Percentiles rank a stretch among this genome's conserved stretches.
Evolutionary conservation across 1,284 basidiomycete species (phyloP).

Genomic region (Ceratobasidium sp.): DNA sequence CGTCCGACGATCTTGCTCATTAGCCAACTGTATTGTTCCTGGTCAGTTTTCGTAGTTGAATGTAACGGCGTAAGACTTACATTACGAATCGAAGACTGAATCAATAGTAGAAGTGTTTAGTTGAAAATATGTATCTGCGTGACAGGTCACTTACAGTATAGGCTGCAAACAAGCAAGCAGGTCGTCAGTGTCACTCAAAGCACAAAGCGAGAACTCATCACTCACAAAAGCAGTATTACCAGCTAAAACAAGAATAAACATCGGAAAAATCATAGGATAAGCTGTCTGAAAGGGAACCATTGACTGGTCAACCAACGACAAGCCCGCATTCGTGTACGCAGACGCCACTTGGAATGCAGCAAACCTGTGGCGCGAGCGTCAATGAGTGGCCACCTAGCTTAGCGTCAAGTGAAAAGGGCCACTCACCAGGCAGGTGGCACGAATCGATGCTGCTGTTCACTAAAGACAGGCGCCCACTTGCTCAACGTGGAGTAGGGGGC

Average conservation of each 20-base stretch:
- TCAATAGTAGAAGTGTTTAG: slow-evolving; percentile 70
- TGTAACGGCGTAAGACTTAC: not conserved
- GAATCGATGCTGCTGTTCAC: slow-evolving; percentile 67
- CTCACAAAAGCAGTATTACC: slow-evolving; percentile 94
- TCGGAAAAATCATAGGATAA: slow-evolving; percentile 81
- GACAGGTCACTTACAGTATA: slow-evolving; percentile 62
- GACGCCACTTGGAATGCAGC: slow-evolving; percentile 89
- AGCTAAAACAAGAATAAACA: slow-evolving; percentile 83
- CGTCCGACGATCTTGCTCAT: slow-evolving; percentile 74
- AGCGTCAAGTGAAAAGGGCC: not conserved
- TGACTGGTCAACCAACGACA: slow-evolving; percentile 89
- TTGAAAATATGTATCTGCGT: not conserved
- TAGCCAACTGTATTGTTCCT: slow-evolving; percentile 72
- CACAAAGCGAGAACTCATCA: slow-evolving; percentile 51
- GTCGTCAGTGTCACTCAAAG: slow-evolving; percentile 8
- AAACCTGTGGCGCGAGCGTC: slow-evolving; percentile 71
- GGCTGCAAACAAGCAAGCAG: slow-evolving; percentile 64
- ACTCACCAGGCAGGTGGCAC: slow-evolving; percentile 73
- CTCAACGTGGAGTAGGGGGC: slow-evolving; percentile 79
- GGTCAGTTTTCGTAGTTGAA: not conserved
- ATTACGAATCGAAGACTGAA: slow-evolving; percentile 58
- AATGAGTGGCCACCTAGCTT: not conserved
- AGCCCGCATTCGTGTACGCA: slow-evolving; percentile 91
- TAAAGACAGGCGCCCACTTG: slow-evolving; percentile 70
- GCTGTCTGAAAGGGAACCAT: slow-evolving; percentile 91